These are phyloP conservation scores for Garcia nutans DNA, from an alignment of 345 rosid species.

Conservation along the genomic window DNA sequence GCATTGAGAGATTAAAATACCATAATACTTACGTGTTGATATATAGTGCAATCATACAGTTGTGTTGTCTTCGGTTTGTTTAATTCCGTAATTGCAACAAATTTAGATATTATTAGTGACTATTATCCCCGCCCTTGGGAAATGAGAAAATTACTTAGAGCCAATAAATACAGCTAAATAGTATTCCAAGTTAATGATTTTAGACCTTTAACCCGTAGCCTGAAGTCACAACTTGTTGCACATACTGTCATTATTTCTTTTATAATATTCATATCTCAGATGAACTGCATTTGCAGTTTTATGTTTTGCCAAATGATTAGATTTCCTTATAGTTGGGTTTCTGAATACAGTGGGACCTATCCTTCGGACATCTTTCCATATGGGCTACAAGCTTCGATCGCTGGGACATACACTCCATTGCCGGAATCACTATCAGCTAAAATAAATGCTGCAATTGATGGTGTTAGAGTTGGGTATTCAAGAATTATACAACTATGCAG, in stretches of 20 bases:
- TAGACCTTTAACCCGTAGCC: neutral
- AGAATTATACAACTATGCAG: slow-evolving; percentile 55
- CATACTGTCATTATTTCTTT: neutral
- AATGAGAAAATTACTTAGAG: neutral
- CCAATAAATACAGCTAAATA: neutral
- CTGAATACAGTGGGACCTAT: slow-evolving; percentile 55
- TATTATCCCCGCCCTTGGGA: neutral
- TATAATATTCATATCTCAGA: neutral
- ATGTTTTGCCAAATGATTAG: slow-evolving; percentile 5
- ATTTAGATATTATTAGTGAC: neutral
- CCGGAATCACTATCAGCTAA: slow-evolving; percentile 31
- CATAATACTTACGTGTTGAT: neutral
- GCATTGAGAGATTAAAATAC: no score
- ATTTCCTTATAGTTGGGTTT: slow-evolving; percentile 19
- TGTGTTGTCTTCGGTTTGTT: neutral
- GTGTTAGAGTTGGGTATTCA: slow-evolving; percentile 41
- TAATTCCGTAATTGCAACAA: neutral
- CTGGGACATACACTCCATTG: slow-evolving; percentile 17
- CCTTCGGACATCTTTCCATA: slow-evolving; percentile 48
- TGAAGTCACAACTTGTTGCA: neutral
- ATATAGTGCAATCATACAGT: no score
- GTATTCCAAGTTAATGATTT: neutral
- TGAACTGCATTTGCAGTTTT: neutral
- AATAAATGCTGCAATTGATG: slow-evolving; percentile 34
- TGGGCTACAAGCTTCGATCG: slow-evolving; percentile 23